Base-by-base conservation (phyloP, 2,329 filamentous ascomycete genomes). In the Epichloe sibirici region DNA sequence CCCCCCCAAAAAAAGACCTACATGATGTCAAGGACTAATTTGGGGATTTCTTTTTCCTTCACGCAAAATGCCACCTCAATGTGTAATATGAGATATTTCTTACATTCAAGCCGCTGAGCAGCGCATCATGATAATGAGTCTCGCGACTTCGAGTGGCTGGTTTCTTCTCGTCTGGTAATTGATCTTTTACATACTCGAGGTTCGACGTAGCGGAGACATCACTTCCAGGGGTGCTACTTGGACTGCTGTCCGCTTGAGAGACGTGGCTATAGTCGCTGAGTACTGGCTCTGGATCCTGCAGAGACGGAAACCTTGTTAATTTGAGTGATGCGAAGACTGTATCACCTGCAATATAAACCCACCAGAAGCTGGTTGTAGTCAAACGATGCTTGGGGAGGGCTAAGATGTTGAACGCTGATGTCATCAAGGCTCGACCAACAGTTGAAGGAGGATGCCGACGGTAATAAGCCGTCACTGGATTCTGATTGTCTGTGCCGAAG, bases 101-200 rank as follows among this genome's bases (percentile, higher is more conserved):
- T 68, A 76, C 74, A 53, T 69, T 73, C 52, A 77, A 63, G 12
- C 76, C 74, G 4, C 72, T 71, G 0, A 72, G 72, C 1, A 74
- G 71, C 0, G 74, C 74, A 51, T 77, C 75, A 60, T 76, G 75
- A 58, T 77, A 77, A 45, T 74, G 67, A 61, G 76, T 76, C 57
- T 76, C 73, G 0, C 74, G 69, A 59, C 74, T 76, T 52, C 72
- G 45, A n/a, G 38, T 17, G 15, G 51, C 21, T 12, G 25, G 13
- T 23, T 35, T 40, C 15, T 15, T 25, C 9, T 48, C 46, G 25
- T 21, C 34, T 15, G 25, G 43, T 12, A 5, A 31, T 21, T 46
- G 44, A 34, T 31, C 9, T 46, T 46, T 15, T 12, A 3, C 12
- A 9, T 35, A n/a, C 17, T 13, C 21, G 3, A 6, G 9, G 9